These are phyloP conservation scores for Mycena epipterygia DNA, from an alignment of 768 basidiomycete species.

Conservation along the genomic window DNA sequence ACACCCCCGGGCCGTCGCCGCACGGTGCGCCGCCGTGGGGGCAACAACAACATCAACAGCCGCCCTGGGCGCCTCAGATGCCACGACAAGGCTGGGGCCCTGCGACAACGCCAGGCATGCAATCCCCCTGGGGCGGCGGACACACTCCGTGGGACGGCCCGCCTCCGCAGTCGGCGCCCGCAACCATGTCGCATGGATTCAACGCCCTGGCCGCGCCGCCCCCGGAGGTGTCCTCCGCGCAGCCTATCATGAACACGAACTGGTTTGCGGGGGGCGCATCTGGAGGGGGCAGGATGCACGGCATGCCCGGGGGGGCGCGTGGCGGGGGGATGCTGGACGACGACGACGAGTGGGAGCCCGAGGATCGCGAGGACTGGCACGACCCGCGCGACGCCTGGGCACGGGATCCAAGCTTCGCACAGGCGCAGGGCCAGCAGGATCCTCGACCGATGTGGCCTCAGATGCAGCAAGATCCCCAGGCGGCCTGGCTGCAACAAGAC, in stretches of 20 bases:
- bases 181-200: conserved; percentile 6
- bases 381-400: conserved; percentile 1
- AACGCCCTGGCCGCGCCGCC: conserved; percentile 30
- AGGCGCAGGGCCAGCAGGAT: neutral
- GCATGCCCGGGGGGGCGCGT: neutral
- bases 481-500: neutral
- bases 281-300: neutral
- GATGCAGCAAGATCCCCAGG: neutral
- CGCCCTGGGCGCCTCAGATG: neutral
- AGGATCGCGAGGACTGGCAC: neutral
- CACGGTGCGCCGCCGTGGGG: neutral
- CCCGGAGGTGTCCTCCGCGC: conserved; percentile 4
- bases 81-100: conserved; percentile 29
- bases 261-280: conserved; percentile 17
- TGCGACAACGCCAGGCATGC: conserved; percentile 8
- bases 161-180: conserved; percentile 12
- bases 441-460: neutral
- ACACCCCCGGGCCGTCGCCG: conserved; percentile 9
- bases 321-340: neutral
- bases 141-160: conserved; percentile 10
- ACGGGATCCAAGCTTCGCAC: neutral
- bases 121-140: neutral
- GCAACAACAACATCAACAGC: neutral
- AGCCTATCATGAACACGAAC: conserved; percentile 9
- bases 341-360: neutral